phyloP scores from a whole-genome alignment of 306 rosid species.

The Trichosanthes truncata region DNA sequence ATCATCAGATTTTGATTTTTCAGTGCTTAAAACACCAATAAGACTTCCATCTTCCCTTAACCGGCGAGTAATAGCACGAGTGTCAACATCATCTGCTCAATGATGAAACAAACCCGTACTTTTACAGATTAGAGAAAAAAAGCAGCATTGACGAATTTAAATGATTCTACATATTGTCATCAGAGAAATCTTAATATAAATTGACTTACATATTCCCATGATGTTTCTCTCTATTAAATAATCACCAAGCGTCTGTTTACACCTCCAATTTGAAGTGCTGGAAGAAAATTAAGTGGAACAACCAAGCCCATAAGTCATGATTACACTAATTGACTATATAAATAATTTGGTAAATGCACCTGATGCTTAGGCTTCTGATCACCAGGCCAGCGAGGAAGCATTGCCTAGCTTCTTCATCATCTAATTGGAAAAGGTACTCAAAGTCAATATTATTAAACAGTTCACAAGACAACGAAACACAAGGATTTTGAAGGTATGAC shows the following conservation, averaged over 20 bases:
- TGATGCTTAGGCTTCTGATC: constrained; percentile 74
- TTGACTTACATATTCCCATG: constrained; percentile 87
- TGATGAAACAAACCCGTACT: constrained; percentile 9
- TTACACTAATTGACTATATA: not conserved
- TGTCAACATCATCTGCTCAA: constrained; percentile 84
- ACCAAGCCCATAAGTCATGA: constrained; percentile 1
- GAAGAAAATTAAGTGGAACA: constrained; percentile 13
- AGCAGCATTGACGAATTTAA: not conserved
- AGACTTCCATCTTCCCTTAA: constrained; percentile 93
- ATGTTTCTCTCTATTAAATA: constrained; percentile 72
- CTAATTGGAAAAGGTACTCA: constrained; percentile 25
- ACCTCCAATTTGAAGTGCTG: constrained; percentile 94
- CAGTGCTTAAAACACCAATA: constrained; percentile 87
- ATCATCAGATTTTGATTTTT: constrained; percentile 63
- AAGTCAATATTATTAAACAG: not conserved
- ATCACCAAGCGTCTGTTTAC: constrained; percentile 49
- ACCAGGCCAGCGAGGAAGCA: constrained; percentile 87
- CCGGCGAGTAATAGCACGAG: constrained; percentile 90
- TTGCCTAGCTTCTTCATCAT: constrained; percentile 69
- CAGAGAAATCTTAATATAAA: not conserved
- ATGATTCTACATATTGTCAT: not conserved
- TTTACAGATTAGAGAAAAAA: not conserved
- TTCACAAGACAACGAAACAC: constrained; percentile 1
- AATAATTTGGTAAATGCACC: constrained; percentile 22
- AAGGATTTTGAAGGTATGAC: constrained; percentile 4